Conservation (phyloP, 305 asterid species). For the Fraxinus dipetala region DNA sequence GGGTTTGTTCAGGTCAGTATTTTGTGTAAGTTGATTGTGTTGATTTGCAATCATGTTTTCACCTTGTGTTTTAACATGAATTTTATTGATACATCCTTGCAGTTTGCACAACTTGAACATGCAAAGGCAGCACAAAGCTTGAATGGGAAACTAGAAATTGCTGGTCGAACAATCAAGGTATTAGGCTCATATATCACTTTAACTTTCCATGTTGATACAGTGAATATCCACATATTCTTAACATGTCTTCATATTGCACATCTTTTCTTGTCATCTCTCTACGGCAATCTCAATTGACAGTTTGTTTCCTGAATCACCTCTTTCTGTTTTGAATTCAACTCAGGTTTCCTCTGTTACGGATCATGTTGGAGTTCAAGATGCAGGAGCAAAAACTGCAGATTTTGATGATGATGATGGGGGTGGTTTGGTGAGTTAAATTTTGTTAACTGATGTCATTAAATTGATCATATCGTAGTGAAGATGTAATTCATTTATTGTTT, state of each 20-base stretch:
- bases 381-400: conserved; percentile 96
- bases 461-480: background rate
- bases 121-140: conserved; percentile 93
- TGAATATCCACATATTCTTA: background rate
- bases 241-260: background rate
- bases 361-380: conserved; percentile 77
- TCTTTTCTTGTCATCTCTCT: background rate
- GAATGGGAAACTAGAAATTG: conserved; percentile 91
- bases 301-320: background rate
- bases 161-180: conserved; percentile 95
- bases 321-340: background rate
- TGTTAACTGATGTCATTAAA: conserved; percentile 9
- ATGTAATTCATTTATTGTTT: background rate
- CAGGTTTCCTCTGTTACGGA: conserved; percentile 68
- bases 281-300: background rate
- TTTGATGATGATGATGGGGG: conserved; percentile 99
- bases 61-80: background rate
- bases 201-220: background rate
- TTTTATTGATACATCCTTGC: conserved; percentile 16
- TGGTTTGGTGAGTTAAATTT: conserved; percentile 67
- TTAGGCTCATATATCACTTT: background rate
- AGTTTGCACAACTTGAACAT: conserved; percentile 89
- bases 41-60: background rate
- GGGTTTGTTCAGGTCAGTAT: conserved; percentile 95
- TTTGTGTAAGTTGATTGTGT: conserved; percentile 15